Evolutionary conservation across 345 rosid species (phyloP).

Genomic region (Brassica nigra): DNA sequence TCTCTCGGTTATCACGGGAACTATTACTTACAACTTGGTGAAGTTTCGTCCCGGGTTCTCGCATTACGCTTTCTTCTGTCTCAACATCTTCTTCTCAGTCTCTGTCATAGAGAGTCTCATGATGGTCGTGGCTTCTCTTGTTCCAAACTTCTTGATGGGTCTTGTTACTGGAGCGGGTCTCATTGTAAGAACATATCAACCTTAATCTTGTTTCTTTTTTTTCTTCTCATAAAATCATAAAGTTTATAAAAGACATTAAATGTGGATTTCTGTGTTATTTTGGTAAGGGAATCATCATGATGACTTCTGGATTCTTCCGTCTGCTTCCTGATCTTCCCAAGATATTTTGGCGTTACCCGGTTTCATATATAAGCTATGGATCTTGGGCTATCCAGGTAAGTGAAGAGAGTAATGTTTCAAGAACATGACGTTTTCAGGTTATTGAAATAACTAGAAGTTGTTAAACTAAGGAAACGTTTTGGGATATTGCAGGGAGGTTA

Average conservation of each 20-base stretch:
- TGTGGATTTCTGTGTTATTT: neutral
- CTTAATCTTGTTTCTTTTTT: slow-evolving; percentile 15
- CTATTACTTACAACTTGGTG: slow-evolving; percentile 67
- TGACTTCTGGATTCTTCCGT: slow-evolving; percentile 89
- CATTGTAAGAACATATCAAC: slow-evolving; percentile 51
- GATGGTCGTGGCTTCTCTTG: slow-evolving; percentile 86
- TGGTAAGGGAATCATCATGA: slow-evolving; percentile 69
- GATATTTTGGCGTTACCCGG: slow-evolving; percentile 78
- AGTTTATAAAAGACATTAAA: neutral
- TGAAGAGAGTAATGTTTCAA: neutral
- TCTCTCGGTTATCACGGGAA: slow-evolving; percentile 51
- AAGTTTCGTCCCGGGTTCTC: slow-evolving; percentile 61
- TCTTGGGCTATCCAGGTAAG: slow-evolving; percentile 55
- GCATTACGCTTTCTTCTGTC: slow-evolving; percentile 60
- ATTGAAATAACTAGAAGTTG: neutral
- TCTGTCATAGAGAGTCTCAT: slow-evolving; percentile 80
- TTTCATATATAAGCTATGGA: slow-evolving; percentile 68
- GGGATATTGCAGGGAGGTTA: slow-evolving; percentile 23
- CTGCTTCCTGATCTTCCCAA: slow-evolving; percentile 75
- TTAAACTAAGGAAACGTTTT: neutral
- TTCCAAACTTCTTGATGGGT: slow-evolving; percentile 82
- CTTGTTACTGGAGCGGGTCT: slow-evolving; percentile 73
- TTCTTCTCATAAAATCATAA: neutral
- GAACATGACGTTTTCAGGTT: neutral
- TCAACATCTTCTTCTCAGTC: slow-evolving; percentile 63